Base-by-base conservation (phyloP, 495 filamentous ascomycete species). In the Parathielavia appendiculata region DNA sequence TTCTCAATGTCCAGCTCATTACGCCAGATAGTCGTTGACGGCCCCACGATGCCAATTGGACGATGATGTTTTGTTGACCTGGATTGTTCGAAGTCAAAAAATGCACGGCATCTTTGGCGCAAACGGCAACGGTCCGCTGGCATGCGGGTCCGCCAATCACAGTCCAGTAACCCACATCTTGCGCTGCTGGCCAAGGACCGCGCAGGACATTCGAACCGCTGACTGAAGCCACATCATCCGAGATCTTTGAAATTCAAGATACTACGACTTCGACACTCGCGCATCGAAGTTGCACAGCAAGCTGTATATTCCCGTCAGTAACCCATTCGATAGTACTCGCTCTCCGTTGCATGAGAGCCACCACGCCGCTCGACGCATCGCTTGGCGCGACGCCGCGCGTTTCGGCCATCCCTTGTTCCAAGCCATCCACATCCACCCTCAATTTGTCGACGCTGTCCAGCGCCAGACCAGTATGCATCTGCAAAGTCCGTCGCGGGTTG, bases 381-480 rank as follows among this genome's bases (percentile, higher is more conserved):
- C 58, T 43, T 38, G 20, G 59, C 59, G 63, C 63, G 52, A 49
- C 59, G 14, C 43, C 40, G 62, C 62, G 59, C 62, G 36, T 51
- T 43, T 26, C 50, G 12, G 39, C 40, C 17, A n/a, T 8, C 16
- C 20, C 32, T 8, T 4, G 43, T 26, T 17, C 41, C 34, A 47
- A 36, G 32, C n/a, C 48, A 32, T 11, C 38, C 20, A 11, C n/a
- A 19, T n/a, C 32, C 16, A 47, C 54, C 23, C 22, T n/a, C 8
- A 39, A 17, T 44, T 19, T 30, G 9, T 10, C 36, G 19, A 26
- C 39, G 5, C 43, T 7, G 32, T 30, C n/a, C 45, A 26, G 32
- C 30, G 20, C 10, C 48, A 22, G 2, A 16, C 26, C 22, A 63
- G 17, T 30, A 71, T 71, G 66, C 58, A 65, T 63, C 39, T 59